phyloP scores from a whole-genome alignment of 371 early-diverging fungal species.

The Syncephalis plumigaleata region DNA sequence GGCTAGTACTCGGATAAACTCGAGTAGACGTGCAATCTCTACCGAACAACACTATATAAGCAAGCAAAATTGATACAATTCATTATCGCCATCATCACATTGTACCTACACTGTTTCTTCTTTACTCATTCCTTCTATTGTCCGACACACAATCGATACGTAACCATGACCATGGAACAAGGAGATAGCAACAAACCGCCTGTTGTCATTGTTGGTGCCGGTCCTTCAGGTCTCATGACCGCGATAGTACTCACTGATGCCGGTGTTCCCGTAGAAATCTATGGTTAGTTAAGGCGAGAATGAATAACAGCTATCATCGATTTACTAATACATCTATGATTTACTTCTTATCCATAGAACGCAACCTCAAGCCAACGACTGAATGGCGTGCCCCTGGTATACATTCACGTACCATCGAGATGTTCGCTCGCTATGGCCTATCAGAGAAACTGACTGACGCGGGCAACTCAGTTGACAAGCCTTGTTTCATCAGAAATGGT shows the following conservation, averaged over 20 bases:
- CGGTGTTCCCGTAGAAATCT: constrained; percentile 6
- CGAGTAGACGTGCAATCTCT: too few relatives aligned
- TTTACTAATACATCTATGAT: too few relatives aligned
- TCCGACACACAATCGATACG: too few relatives aligned
- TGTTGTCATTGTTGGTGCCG: constrained; percentile 13
- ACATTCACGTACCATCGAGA: constrained; percentile 14
- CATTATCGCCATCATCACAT: too few relatives aligned
- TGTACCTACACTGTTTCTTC: too few relatives aligned
- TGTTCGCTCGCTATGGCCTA: constrained; percentile 8
- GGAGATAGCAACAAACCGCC: background rate
- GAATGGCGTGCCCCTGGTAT: constrained; percentile 12
- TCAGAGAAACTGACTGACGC: constrained; percentile 7
- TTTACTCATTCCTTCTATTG: too few relatives aligned
- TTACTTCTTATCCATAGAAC: constrained; percentile 6
- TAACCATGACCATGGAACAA: too few relatives aligned
- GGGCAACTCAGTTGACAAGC: constrained; percentile 8
- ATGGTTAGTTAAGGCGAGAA: background rate
- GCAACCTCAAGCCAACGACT: constrained; percentile 3
- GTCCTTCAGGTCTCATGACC: constrained; percentile 12
- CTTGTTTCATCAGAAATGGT: constrained; percentile 10
- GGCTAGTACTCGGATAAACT: too few relatives aligned
- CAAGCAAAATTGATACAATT: too few relatives aligned
- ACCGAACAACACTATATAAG: too few relatives aligned
- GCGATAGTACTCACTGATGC: constrained; percentile 11
- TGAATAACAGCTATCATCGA: background rate